phyloP scores from a whole-genome alignment of 2,329 filamentous ascomycete genomes.

The Fusarium sp. region DNA sequence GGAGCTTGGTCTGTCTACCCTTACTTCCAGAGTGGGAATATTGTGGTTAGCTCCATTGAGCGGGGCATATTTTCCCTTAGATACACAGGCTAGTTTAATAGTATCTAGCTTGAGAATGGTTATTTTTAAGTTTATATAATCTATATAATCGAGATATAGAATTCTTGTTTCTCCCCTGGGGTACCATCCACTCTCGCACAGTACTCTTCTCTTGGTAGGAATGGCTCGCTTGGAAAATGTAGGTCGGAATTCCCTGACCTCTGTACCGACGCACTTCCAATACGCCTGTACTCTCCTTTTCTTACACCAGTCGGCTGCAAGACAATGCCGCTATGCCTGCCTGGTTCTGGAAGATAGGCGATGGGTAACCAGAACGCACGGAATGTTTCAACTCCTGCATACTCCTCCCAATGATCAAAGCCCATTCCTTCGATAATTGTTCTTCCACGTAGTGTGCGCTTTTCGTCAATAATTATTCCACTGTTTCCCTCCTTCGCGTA shows the following conservation, averaged over 20 bases:
- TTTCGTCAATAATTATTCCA: background rate
- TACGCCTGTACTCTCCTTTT: background rate
- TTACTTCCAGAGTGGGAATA: conserved; percentile 60
- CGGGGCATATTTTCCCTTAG: conserved; percentile 38
- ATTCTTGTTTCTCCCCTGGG: accelerated
- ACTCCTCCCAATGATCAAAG: background rate
- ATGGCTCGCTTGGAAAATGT: background rate
- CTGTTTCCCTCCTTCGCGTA: background rate
- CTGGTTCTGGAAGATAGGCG: background rate
- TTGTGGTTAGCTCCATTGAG: conserved; percentile 64
- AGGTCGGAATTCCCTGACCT: background rate
- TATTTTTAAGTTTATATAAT: too few relatives aligned
- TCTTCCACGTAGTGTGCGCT: background rate
- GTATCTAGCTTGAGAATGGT: too few relatives aligned
- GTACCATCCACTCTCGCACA: background rate
- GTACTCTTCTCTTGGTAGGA: background rate
- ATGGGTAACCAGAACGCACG: background rate
- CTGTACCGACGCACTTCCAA: background rate
- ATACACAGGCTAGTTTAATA: conserved; percentile 4
- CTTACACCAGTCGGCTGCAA: background rate
- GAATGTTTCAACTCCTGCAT: background rate
- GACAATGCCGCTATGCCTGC: background rate
- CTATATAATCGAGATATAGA: background rate
- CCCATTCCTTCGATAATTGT: background rate
- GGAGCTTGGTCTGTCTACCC: conserved; percentile 64